These are phyloP conservation scores for Trichothecium sympodiale DNA, from an alignment of 2,329 filamentous ascomycete genomes.

Conservation along the genomic window DNA sequence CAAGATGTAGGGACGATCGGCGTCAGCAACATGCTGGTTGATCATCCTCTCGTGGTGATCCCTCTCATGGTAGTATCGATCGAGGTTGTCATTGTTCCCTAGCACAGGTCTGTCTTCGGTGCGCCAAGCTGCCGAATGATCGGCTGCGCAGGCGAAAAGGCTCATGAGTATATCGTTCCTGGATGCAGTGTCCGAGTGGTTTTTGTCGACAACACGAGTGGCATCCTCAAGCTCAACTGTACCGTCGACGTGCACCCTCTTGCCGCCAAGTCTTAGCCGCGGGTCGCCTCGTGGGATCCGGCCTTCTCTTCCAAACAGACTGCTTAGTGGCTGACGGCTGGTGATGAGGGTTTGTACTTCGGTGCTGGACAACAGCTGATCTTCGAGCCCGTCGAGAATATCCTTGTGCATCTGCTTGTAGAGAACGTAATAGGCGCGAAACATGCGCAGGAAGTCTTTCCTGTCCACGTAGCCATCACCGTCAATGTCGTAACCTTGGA, in stretches of 20 bases:
- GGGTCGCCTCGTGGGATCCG: slow-evolving; percentile 53
- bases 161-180: slow-evolving; percentile 49
- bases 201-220: slow-evolving; percentile 19
- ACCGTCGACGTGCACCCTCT: slow-evolving; percentile 50
- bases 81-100: slow-evolving; percentile 2
- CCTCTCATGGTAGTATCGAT: slow-evolving; percentile 22
- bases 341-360: slow-evolving; percentile 68
- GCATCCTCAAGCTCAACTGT: slow-evolving; percentile 54
- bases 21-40: slow-evolving; percentile 16
- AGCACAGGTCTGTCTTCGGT: no score
- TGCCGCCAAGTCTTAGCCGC: slow-evolving; percentile 50
- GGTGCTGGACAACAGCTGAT: slow-evolving; percentile 64
- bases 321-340: slow-evolving; percentile 65
- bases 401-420: slow-evolving; percentile 85
- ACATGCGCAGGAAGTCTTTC: slow-evolving; percentile 82
- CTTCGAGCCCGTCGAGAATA: slow-evolving; percentile 65
- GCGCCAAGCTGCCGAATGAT: slow-evolving; percentile 6
- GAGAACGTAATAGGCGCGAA: slow-evolving; percentile 82
- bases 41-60: slow-evolving; percentile 12
- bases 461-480: slow-evolving; percentile 76
- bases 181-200: slow-evolving; percentile 46
- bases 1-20: slow-evolving; percentile 28
- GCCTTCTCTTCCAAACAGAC: slow-evolving; percentile 62
- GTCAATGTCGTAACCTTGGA: slow-evolving; percentile 86
- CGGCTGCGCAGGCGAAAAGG: slow-evolving; percentile 31